Conservation (phyloP, 108 stramenopile species). For the Bacterosira constricta region DNA sequence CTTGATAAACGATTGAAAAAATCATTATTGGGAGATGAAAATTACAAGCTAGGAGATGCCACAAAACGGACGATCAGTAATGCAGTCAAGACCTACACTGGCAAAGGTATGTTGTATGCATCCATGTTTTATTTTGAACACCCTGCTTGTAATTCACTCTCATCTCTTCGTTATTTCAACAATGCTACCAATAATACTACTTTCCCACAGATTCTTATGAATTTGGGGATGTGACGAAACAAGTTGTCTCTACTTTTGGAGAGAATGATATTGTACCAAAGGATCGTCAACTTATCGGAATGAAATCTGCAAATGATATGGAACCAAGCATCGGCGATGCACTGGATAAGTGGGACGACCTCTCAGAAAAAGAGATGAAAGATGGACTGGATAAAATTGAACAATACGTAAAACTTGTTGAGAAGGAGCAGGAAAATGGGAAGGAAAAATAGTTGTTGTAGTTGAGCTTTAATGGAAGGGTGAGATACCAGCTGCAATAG, state of each 20-base stretch:
- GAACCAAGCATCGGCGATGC: slow-evolving; percentile 23
- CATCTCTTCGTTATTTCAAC: not conserved
- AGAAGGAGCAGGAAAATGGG: not conserved
- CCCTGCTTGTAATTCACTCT: not conserved
- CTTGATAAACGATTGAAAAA: slow-evolving; percentile 46
- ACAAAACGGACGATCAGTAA: slow-evolving; percentile 28
- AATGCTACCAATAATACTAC: not conserved
- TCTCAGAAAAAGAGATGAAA: slow-evolving; percentile 25
- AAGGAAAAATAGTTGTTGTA: not conserved
- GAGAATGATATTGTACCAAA: slow-evolving; percentile 1
- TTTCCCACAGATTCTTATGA: slow-evolving; percentile 16
- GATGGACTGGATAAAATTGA: slow-evolving; percentile 23
- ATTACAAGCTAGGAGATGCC: slow-evolving; percentile 46
- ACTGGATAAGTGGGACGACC: slow-evolving; percentile 28
- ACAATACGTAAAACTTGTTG: slow-evolving; percentile 16
- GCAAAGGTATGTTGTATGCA: slow-evolving; percentile 19
- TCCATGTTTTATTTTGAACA: not conserved
- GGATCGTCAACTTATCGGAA: slow-evolving; percentile 18
- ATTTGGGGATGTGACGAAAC: slow-evolving; percentile 42
- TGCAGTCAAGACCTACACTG: slow-evolving; percentile 32
- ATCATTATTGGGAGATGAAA: slow-evolving; percentile 37
- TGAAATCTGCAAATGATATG: slow-evolving; percentile 2
- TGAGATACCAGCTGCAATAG: no score
- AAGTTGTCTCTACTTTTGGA: slow-evolving; percentile 27
- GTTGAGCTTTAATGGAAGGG: no score